Percentiles rank a stretch among this genome's conserved stretches.
Conservation (phyloP, 495 filamentous ascomycete genomes). For the Penicillium paxilli region DNA sequence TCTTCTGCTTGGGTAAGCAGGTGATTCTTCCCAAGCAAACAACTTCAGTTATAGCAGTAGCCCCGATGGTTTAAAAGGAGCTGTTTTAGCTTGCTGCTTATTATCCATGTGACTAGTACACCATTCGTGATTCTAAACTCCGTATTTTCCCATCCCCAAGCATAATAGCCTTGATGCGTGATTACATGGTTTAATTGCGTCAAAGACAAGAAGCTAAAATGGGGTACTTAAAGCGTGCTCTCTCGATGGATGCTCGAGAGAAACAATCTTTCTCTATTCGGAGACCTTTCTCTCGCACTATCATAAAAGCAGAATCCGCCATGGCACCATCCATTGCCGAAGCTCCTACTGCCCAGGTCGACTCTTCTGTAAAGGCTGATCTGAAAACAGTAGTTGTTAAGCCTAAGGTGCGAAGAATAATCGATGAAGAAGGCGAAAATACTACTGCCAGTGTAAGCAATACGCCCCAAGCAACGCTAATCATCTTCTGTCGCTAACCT, state of each 20-base stretch:
- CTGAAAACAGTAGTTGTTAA: not conserved
- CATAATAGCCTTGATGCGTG: not conserved
- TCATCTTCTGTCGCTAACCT: too few relatives aligned
- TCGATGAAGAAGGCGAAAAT: conserved; percentile 27
- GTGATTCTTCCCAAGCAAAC: too few relatives aligned
- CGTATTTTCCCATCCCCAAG: too few relatives aligned
- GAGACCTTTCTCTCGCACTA: not conserved
- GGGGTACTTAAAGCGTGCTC: not conserved
- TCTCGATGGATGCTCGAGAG: not conserved
- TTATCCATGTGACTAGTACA: too few relatives aligned
- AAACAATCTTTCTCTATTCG: not conserved
- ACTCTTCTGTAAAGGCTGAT: conserved; percentile 18
- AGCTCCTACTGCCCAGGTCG: conserved; percentile 3
- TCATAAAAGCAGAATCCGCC: not conserved
- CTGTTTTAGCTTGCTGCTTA: too few relatives aligned
- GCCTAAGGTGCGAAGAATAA: conserved; percentile 20
- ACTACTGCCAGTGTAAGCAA: conserved; percentile 28
- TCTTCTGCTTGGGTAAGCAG: too few relatives aligned
- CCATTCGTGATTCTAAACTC: not conserved
- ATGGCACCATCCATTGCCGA: conserved; percentile 29
- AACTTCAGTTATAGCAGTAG: too few relatives aligned
- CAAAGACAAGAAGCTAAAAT: not conserved
- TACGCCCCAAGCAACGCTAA: too few relatives aligned
- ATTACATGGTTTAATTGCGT: not conserved
- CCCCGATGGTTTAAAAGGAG: too few relatives aligned